These are phyloP conservation scores for Xylariaceae sp. DNA, from an alignment of 2,329 filamentous ascomycete genomes.

Conservation along the genomic window DNA sequence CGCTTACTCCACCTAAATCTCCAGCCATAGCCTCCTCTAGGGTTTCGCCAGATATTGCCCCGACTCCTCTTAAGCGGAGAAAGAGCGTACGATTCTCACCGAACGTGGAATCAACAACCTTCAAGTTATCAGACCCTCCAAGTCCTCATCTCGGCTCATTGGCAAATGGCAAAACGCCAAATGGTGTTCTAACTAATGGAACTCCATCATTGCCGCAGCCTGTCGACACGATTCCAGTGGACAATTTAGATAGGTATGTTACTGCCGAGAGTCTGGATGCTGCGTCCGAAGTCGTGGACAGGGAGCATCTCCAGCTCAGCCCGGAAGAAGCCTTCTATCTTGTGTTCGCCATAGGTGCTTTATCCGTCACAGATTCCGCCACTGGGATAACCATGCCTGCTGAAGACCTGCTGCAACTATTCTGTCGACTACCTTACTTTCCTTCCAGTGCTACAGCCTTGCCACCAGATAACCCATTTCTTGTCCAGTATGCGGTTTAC, in stretches of 20 bases:
- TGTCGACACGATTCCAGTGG: constrained; percentile 12
- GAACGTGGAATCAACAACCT: constrained; percentile 68
- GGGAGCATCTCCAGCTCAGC: constrained; percentile 90
- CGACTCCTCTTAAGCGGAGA: constrained; percentile 45
- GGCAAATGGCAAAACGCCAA: constrained; percentile 25
- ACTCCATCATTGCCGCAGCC: constrained; percentile 21
- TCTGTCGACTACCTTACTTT: constrained; percentile 72
- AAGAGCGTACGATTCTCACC: constrained; percentile 77
- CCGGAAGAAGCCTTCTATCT: constrained; percentile 93
- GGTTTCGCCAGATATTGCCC: constrained; percentile 21
- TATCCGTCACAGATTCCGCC: constrained; percentile 64
- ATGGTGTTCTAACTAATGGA: constrained; percentile 26
- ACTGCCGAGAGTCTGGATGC: constrained; percentile 1
- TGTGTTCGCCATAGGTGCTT: constrained; percentile 76
- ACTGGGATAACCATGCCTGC: constrained; percentile 55
- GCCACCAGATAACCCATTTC: constrained; percentile 79
- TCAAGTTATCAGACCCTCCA: constrained; percentile 58
- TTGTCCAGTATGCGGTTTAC: constrained; percentile 87
- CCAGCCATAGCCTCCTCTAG: neutral
- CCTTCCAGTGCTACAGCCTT: constrained; percentile 61
- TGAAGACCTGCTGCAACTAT: constrained; percentile 67
- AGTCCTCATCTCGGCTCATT: constrained; percentile 48
- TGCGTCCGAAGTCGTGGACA: constrained; percentile 49
- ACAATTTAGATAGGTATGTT: constrained; percentile 4
- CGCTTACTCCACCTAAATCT: constrained; percentile 18